phyloP scores from a whole-genome alignment of 2,329 filamentous ascomycete species.

The Fusarium acutatum region DNA sequence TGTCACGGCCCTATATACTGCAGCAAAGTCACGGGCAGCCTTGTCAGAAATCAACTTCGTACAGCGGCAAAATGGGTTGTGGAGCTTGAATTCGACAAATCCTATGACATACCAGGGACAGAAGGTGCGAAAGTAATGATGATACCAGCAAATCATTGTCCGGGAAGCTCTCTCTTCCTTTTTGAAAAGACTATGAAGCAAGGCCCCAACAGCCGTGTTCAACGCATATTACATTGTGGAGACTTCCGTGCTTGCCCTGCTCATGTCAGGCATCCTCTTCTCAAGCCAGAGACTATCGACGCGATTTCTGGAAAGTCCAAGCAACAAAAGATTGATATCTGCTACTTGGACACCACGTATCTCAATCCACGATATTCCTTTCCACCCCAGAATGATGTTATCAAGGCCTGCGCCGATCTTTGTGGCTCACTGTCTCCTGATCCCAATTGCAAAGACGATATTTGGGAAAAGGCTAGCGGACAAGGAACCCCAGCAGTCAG shows the following conservation, averaged over 20 bases:
- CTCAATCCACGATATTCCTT: constrained; percentile 96
- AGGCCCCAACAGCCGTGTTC: constrained; percentile 66
- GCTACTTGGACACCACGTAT: constrained; percentile 97
- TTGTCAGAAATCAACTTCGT: constrained; percentile 85
- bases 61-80: constrained; percentile 89
- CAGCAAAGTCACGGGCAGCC: constrained; percentile 88
- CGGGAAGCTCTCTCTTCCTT: constrained; percentile 90
- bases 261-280: constrained; percentile 82
- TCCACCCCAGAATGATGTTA: constrained; percentile 86
- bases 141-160: constrained; percentile 96
- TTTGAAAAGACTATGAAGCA: constrained; percentile 81
- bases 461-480: constrained; percentile 56
- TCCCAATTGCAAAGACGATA: constrained; percentile 57
- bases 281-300: constrained; percentile 79
- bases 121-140: constrained; percentile 88
- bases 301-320: constrained; percentile 72
- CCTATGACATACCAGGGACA: constrained; percentile 80
- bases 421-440: constrained; percentile 80
- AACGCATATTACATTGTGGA: constrained; percentile 91
- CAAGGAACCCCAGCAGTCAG: constrained; percentile 57
- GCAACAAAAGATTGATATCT: constrained; percentile 91
- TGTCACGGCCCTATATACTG: constrained; percentile 95
- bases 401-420: constrained; percentile 85
- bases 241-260: constrained; percentile 92
- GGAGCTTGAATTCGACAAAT: constrained; percentile 84